Percentiles rank a stretch among this genome's conserved stretches.
Conservation (phyloP, 2,329 filamentous ascomycete species). For the Rhynchosporium graminicola region DNA sequence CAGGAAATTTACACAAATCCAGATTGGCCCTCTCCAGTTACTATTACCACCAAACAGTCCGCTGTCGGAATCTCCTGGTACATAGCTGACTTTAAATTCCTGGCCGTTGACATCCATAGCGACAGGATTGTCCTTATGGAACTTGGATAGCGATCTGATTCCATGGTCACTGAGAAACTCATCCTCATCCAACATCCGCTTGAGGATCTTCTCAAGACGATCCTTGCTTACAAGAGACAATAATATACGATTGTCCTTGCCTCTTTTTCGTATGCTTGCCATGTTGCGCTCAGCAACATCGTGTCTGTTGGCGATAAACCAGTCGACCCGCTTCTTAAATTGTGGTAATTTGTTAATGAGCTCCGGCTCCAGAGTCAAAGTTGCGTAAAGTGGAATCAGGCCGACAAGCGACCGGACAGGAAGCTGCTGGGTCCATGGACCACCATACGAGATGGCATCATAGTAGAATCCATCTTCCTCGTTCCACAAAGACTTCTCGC, state of each 20-base stretch:
- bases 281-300: conserved; percentile 93
- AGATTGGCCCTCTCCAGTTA: conserved; percentile 95
- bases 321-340: conserved; percentile 90
- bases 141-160: conserved; percentile 89
- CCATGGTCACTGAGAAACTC: conserved; percentile 91
- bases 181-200: conserved; percentile 89
- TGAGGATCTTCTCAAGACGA: conserved; percentile 83
- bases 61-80: conserved; percentile 94
- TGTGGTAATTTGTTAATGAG: conserved; percentile 87
- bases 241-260: conserved; percentile 85
- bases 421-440: conserved; percentile 89
- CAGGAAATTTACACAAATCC: conserved; percentile 94
- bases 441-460: conserved; percentile 94
- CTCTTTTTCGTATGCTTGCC: conserved; percentile 86
- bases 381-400: conserved; percentile 89
- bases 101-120: conserved; percentile 96
- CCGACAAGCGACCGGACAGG: conserved; percentile 91
- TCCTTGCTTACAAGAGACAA: conserved; percentile 91
- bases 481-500: conserved; percentile 88
- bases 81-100: conserved; percentile 81
- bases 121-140: conserved; percentile 85
- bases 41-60: conserved; percentile 95
- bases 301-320: conserved; percentile 87
- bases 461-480: conserved; percentile 98
- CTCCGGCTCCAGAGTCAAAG: conserved; percentile 89